These are phyloP conservation scores for Poteriospumella lacustris DNA, from an alignment of 108 stramenopile genomes.

Conservation along the genomic window DNA sequence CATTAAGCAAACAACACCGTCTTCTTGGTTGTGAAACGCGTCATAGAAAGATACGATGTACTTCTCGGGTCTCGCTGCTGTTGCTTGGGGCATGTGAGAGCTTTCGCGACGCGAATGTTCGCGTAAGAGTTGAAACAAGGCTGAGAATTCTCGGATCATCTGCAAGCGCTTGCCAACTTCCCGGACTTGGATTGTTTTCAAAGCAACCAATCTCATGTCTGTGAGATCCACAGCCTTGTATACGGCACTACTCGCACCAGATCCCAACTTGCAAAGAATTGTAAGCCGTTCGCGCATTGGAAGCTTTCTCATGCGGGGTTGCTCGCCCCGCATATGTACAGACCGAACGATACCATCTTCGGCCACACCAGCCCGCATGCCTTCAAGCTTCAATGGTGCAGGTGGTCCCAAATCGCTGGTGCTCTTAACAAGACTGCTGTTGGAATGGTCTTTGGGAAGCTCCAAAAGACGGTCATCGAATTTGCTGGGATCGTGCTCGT, in stretches of 20 bases:
- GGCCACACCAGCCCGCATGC: not conserved
- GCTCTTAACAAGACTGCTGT: too few species aligned
- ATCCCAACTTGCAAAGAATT: not conserved
- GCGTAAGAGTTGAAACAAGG: slow-evolving; percentile 17
- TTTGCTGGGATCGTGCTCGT: not conserved
- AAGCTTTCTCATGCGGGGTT: not conserved
- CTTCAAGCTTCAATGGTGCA: not conserved
- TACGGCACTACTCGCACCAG: slow-evolving; percentile 26
- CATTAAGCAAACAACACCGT: slow-evolving; percentile 45
- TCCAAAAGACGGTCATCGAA: not conserved
- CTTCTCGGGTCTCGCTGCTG: not conserved
- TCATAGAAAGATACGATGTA: slow-evolving; percentile 56
- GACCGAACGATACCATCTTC: not conserved
- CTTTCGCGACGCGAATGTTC: slow-evolving; percentile 9
- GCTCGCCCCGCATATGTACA: not conserved
- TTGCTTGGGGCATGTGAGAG: not conserved
- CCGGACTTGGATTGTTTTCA: slow-evolving; percentile 15
- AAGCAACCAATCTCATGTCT: slow-evolving; percentile 21
- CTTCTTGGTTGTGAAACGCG: slow-evolving; percentile 44
- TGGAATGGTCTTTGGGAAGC: not conserved
- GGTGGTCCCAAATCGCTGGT: too few species aligned
- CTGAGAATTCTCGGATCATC: slow-evolving; percentile 17
- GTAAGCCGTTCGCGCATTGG: slow-evolving; percentile 15
- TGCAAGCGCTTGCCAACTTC: not conserved
- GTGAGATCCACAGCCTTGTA: slow-evolving; percentile 20